A percentile compares a stretch with the other conserved stretches of the same genome.
Evolutionary conservation across 306 rosid genomes (phyloP).

Genomic region (Clitoria ternatea): DNA sequence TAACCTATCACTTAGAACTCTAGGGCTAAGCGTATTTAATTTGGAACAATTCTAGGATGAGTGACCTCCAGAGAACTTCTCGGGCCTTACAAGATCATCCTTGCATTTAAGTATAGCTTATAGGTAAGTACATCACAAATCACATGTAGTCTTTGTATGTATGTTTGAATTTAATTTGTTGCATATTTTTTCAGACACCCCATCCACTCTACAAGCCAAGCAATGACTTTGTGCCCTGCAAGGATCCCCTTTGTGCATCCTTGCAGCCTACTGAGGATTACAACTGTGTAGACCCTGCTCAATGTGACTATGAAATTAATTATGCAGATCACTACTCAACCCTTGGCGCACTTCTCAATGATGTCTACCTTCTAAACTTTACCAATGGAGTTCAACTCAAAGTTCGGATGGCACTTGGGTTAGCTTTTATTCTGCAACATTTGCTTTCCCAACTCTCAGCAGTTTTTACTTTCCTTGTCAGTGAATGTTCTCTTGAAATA

Average conservation of each 20-base stretch:
- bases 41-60: too few species aligned
- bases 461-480: not conserved
- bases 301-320: constrained; percentile 79
- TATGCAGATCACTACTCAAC: constrained; percentile 88
- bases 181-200: constrained; percentile 51
- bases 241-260: constrained; percentile 65
- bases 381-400: constrained; percentile 53
- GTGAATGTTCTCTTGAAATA: not conserved
- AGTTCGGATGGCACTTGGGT: constrained; percentile 83
- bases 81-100: too few species aligned
- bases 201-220: constrained; percentile 75
- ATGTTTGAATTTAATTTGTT: constrained; percentile 3
- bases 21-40: too few species aligned
- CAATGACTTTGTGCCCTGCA: constrained; percentile 68
- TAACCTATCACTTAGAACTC: too few species aligned
- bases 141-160: not conserved
- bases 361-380: constrained; percentile 59
- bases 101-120: not conserved
- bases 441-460: not conserved
- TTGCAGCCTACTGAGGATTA: constrained; percentile 49
- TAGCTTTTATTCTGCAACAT: constrained; percentile 28
- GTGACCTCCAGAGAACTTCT: too few species aligned
- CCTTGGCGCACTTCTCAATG: constrained; percentile 74
- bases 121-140: not conserved
- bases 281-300: constrained; percentile 57